phyloP scores from a whole-genome alignment of 805 yeast genomes.

The Wickerhamiella parazyma region DNA sequence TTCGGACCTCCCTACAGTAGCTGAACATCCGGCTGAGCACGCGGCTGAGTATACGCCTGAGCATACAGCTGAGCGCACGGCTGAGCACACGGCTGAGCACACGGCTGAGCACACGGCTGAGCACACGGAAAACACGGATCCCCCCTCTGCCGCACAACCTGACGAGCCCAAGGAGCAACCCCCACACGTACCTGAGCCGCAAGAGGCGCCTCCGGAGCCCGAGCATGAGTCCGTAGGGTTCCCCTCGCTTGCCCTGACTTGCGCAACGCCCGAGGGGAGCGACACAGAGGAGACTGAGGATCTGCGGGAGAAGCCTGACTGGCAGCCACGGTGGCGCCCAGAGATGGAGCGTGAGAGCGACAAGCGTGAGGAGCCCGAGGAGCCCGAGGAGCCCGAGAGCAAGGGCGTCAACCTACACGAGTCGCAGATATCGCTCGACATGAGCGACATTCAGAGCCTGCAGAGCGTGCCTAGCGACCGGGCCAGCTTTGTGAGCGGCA shows the following conservation, averaged over 20 bases:
- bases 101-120: neutral
- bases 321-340: conserved; percentile 9
- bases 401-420: conserved; percentile 3
- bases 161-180: neutral
- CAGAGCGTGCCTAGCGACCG: neutral
- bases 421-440: conserved; percentile 6
- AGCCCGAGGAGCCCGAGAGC: neutral
- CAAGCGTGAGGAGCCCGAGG: neutral
- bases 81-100: neutral
- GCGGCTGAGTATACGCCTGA: too few relatives aligned
- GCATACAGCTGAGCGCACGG: too few relatives aligned
- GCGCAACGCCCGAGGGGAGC: conserved; percentile 5
- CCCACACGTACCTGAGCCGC: conserved; percentile 1
- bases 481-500: neutral
- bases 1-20: too few relatives aligned
- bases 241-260: conserved; percentile 3
- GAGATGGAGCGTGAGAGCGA: neutral
- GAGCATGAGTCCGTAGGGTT: neutral
- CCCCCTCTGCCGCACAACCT: too few relatives aligned
- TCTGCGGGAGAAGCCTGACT: conserved; percentile 6
- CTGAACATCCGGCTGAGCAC: too few relatives aligned
- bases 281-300: conserved; percentile 1
- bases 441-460: conserved; percentile 3
- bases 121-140: too few relatives aligned
- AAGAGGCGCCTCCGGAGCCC: neutral